phyloP scores from a whole-genome alignment of 345 rosid species.

The Hibiscus tridactylites region DNA sequence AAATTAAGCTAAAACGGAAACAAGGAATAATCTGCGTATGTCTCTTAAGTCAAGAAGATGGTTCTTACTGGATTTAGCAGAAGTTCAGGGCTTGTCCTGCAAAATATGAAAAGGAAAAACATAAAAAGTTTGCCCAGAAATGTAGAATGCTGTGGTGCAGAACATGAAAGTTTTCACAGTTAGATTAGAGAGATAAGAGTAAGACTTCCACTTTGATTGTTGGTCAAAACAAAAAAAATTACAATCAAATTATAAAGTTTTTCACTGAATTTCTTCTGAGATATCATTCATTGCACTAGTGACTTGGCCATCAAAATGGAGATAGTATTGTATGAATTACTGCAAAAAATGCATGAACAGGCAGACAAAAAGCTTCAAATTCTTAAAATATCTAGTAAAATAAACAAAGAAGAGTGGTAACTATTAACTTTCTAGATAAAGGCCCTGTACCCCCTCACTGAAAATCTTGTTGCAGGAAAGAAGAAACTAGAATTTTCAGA shows the following conservation, averaged over 20 bases:
- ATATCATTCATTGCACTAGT: background rate
- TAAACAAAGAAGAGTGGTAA: background rate
- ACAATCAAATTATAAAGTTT: background rate
- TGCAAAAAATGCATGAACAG: background rate
- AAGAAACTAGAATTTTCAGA: background rate
- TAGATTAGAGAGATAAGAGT: background rate
- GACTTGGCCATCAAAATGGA: background rate
- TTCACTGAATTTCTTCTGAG: background rate
- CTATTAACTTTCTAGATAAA: background rate
- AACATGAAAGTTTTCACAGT: background rate
- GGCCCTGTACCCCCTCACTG: background rate
- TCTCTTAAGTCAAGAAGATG: conserved; percentile 13
- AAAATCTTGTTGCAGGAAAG: background rate
- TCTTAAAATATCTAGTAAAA: background rate
- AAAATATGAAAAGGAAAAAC: conserved; percentile 16
- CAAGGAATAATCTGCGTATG: background rate
- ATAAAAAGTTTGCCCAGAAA: background rate
- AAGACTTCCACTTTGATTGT: background rate
- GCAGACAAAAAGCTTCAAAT: background rate
- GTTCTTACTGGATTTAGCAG: conserved; percentile 82
- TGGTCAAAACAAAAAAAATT: background rate
- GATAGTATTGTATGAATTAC: background rate
- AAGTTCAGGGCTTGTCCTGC: conserved; percentile 94
- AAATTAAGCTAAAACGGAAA: conserved; percentile 6
- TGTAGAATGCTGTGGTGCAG: background rate